phyloP scores from a whole-genome alignment of 2,329 filamentous ascomycete genomes.

The Pseudocercospora fuligena region DNA sequence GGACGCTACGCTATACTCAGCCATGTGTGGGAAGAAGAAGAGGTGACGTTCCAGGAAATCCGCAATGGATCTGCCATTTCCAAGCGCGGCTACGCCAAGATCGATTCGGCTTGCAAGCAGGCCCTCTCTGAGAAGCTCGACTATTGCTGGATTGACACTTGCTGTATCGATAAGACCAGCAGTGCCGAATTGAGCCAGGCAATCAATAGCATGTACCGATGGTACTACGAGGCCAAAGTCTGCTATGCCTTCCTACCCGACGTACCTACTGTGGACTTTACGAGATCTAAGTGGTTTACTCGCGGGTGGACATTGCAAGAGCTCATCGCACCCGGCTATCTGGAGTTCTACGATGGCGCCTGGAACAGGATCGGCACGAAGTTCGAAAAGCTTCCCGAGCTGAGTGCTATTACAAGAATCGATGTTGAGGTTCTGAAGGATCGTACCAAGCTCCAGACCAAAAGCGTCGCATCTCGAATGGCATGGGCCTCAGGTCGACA shows the following conservation, averaged over 20 bases:
- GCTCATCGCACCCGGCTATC: conserved; percentile 31
- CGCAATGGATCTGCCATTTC: conserved; percentile 9
- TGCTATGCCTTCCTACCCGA: conserved; percentile 44
- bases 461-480: conserved; percentile 29
- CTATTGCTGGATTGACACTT: conserved; percentile 48
- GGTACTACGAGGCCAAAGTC: conserved; percentile 42
- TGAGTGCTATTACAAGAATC: conserved; percentile 41
- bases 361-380: conserved; percentile 30
- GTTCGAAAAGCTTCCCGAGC: conserved; percentile 22
- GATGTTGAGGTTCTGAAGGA: conserved; percentile 27
- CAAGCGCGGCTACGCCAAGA: conserved; percentile 32
- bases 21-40: conserved; percentile 34
- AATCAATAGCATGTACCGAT: conserved; percentile 38
- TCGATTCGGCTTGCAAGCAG: conserved; percentile 27
- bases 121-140: conserved; percentile 34
- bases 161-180: conserved; percentile 46
- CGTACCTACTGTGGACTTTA: conserved; percentile 14
- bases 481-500: conserved; percentile 29
- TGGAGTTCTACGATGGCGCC: conserved; percentile 26
- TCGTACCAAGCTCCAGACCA: conserved; percentile 18
- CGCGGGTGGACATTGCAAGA: conserved; percentile 35
- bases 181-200: conserved; percentile 45
- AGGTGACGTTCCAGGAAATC: conserved; percentile 33
- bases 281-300: conserved; percentile 27
- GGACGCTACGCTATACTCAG: conserved; percentile 34